Conservation (phyloP, 2,329 filamentous ascomycete species). For the Periconia sp. region DNA sequence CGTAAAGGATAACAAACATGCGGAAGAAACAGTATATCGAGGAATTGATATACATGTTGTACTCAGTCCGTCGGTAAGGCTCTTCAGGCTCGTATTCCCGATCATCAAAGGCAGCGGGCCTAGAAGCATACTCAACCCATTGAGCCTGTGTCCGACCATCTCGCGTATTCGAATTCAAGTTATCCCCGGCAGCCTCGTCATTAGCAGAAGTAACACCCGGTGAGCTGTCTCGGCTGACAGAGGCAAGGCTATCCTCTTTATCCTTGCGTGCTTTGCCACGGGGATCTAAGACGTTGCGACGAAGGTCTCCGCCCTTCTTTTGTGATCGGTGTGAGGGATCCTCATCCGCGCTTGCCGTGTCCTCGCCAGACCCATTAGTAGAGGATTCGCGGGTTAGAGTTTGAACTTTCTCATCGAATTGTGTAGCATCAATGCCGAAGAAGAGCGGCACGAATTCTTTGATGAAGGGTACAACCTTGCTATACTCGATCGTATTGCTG, state of each 20-base stretch:
- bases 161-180: constrained; percentile 55
- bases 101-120: constrained; percentile 60
- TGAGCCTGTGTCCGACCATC: constrained; percentile 67
- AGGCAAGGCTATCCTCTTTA: constrained; percentile 77
- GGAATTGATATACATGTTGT: constrained; percentile 89
- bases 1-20: constrained; percentile 88
- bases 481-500: constrained; percentile 46
- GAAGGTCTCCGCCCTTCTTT: constrained; percentile 72
- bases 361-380: constrained; percentile 60
- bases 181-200: constrained; percentile 68
- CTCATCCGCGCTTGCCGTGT: constrained; percentile 68
- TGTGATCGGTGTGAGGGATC: constrained; percentile 66
- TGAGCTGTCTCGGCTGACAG: constrained; percentile 83
- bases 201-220: constrained; percentile 78
- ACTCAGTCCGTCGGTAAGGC: constrained; percentile 76
- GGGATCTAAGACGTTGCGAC: constrained; percentile 82
- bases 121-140: constrained; percentile 62
- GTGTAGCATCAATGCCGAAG: constrained; percentile 52
- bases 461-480: constrained; percentile 50
- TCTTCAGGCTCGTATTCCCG: constrained; percentile 73
- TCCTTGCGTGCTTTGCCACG: constrained; percentile 71
- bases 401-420: constrained; percentile 69
- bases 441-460: constrained; percentile 54
- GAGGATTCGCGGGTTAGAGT: constrained; percentile 42
- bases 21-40: constrained; percentile 94